These are phyloP conservation scores for Pichia cactophila DNA, from an alignment of 1,139 yeast genomes.

Conservation along the genomic window DNA sequence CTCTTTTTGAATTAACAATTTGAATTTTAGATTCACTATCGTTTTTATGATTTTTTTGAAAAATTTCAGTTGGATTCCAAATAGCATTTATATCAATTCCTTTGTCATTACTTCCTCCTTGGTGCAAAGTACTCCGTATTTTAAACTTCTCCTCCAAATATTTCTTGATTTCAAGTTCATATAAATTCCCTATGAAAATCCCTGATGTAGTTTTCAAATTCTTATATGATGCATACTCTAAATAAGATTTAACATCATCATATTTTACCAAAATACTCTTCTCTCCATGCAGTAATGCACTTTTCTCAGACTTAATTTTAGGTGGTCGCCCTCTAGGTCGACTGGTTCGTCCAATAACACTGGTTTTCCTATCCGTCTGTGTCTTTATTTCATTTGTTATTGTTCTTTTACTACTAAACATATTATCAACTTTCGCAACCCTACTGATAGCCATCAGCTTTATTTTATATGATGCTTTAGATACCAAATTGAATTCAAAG, in stretches of 20 bases:
- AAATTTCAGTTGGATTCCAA: conserved; percentile 40
- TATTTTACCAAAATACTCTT: conserved; percentile 6
- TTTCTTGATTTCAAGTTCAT: conserved; percentile 51
- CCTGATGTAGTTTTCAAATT: conserved; percentile 35
- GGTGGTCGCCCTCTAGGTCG: conserved; percentile 13
- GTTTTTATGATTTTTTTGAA: conserved; percentile 4
- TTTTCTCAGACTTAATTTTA: neutral
- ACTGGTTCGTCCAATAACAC: neutral
- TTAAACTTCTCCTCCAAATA: conserved; percentile 37
- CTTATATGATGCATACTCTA: conserved; percentile 27
- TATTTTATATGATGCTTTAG: neutral
- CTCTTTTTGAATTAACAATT: conserved; percentile 20
- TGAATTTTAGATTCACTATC: conserved; percentile 10
- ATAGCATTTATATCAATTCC: conserved; percentile 64
- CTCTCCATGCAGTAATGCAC: neutral
- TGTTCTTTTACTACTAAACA: conserved; percentile 3
- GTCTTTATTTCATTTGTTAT: neutral
- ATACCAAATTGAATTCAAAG: conserved; percentile 5
- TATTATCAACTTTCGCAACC: conserved; percentile 2
- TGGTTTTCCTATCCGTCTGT: neutral
- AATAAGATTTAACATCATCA: conserved; percentile 18
- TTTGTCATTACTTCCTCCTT: conserved; percentile 67
- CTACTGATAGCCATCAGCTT: conserved; percentile 2
- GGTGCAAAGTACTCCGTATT: conserved; percentile 32
- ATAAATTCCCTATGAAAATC: conserved; percentile 61